phyloP scores from a whole-genome alignment of 495 filamentous ascomycete species.

The Lophiotrema nucula region DNA sequence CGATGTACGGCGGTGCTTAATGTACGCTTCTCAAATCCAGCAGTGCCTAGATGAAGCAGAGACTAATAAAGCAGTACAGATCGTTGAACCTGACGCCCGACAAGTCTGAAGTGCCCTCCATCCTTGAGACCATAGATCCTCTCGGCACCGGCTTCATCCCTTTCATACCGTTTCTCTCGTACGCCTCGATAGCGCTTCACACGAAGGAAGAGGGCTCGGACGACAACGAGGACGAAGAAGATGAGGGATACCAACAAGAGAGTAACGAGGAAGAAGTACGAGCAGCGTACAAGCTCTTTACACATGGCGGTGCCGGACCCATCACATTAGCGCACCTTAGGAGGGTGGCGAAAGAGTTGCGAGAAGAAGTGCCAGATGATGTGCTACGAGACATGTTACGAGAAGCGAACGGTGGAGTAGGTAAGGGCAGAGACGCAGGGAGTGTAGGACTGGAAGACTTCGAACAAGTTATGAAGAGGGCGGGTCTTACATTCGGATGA shows the following conservation, averaged over 20 bases:
- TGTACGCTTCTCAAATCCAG: slow-evolving; percentile 53
- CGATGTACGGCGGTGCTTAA: slow-evolving; percentile 79
- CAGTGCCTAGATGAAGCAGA: no score
- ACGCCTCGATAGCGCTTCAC: slow-evolving; percentile 80
- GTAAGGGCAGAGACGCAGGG: slow-evolving; percentile 60
- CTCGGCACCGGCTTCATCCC: slow-evolving; percentile 76
- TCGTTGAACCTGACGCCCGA: slow-evolving; percentile 72
- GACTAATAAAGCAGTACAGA: slow-evolving; percentile 33
- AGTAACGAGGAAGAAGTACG: slow-evolving; percentile 61
- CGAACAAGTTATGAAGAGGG: slow-evolving; percentile 78
- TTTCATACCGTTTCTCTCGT: slow-evolving; percentile 74
- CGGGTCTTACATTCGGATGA: slow-evolving; percentile 68
- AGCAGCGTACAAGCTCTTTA: slow-evolving; percentile 78
- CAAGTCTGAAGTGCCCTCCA: slow-evolving; percentile 60
- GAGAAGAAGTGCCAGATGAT: slow-evolving; percentile 77
- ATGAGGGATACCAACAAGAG: slow-evolving; percentile 37
- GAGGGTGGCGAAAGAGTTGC: slow-evolving; percentile 75
- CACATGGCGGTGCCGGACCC: slow-evolving; percentile 50
- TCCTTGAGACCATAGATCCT: slow-evolving; percentile 70
- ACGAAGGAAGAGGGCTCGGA: slow-evolving; percentile 48
- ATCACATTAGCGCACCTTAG: slow-evolving; percentile 76
- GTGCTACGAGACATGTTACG: slow-evolving; percentile 87
- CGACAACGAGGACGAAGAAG: slow-evolving; percentile 44
- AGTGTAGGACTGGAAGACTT: slow-evolving; percentile 78
- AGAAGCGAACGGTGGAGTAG: slow-evolving; percentile 79